Conservation (phyloP, 768 basidiomycete genomes). For the Trametes gibbosa region DNA sequence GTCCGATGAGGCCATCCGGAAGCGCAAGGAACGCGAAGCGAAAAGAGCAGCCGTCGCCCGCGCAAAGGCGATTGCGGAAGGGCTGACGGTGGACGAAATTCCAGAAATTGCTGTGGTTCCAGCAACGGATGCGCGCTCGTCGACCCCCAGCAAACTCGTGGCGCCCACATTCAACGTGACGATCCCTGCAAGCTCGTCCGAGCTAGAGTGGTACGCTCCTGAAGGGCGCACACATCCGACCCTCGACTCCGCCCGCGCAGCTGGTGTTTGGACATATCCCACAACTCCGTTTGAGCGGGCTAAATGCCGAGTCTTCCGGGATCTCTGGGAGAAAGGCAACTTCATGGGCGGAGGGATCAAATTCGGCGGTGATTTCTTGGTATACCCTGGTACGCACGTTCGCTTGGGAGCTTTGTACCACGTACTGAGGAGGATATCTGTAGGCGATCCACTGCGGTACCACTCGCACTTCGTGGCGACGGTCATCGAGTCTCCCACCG, state of each 20-base stretch:
- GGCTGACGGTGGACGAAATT: constrained; percentile 5
- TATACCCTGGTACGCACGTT: constrained; percentile 79
- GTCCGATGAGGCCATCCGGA: constrained; percentile 58
- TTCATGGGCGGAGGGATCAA: constrained; percentile 89
- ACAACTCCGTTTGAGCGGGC: constrained; percentile 63
- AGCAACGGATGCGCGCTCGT: constrained; percentile 10
- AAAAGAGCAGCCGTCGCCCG: constrained; percentile 29
- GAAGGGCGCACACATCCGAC: constrained; percentile 45
- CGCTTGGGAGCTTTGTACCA: not conserved
- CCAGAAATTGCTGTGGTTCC: not conserved
- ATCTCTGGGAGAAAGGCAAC: constrained; percentile 79
- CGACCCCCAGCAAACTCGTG: constrained; percentile 15
- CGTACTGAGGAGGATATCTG: not conserved
- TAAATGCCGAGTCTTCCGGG: constrained; percentile 74
- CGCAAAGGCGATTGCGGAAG: constrained; percentile 25
- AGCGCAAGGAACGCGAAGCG: constrained; percentile 70
- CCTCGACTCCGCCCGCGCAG: constrained; percentile 57
- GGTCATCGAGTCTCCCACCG: constrained; percentile 61
- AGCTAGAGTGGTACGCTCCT: constrained; percentile 67
- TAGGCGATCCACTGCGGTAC: constrained; percentile 92
- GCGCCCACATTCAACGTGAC: constrained; percentile 48
- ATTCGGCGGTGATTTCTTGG: constrained; percentile 95
- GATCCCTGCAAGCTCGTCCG: constrained; percentile 62
- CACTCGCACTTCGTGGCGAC: constrained; percentile 95
- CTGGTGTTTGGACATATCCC: constrained; percentile 79